phyloP scores from a whole-genome alignment of 2,329 filamentous ascomycete species.

The Pseudogymnoascus sp. region DNA sequence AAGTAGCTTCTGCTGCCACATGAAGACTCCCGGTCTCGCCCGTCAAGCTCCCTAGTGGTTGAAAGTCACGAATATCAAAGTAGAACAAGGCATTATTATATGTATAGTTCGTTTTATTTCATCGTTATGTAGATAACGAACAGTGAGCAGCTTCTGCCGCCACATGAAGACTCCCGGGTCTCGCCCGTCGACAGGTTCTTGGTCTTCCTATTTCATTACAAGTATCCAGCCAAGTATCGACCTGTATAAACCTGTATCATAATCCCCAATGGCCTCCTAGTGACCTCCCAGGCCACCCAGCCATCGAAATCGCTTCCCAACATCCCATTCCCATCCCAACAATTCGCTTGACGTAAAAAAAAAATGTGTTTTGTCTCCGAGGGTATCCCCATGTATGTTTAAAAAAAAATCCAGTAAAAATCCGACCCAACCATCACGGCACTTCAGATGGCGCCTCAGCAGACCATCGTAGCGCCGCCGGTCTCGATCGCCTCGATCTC shows the following conservation, averaged over 20 bases:
- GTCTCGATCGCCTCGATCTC: conserved; percentile 97
- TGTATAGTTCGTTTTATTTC: neutral
- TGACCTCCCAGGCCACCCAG: neutral
- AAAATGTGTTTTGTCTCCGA: neutral
- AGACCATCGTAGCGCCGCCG: conserved; percentile 65
- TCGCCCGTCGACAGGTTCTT: conserved; percentile 3
- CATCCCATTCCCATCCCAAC: neutral
- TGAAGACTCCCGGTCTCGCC: conserved; percentile 3
- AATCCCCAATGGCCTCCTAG: neutral
- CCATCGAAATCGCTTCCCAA: neutral
- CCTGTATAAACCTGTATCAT: conserved; percentile 7
- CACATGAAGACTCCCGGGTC: conserved; percentile 1
- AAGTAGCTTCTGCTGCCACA: neutral
- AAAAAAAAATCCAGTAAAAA: neutral
- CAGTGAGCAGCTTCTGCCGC: neutral
- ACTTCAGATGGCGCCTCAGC: conserved; percentile 17
- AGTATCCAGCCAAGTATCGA: conserved; percentile 7
- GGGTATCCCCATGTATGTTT: conserved; percentile 5
- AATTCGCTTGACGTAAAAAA: conserved; percentile 3
- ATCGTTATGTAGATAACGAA: conserved; percentile 1
- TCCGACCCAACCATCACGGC: neutral
- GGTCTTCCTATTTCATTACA: conserved; percentile 6
- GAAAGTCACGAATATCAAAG: neutral
- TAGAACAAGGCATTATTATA: neutral
- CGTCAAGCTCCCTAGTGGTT: neutral